Base-by-base conservation (phyloP, 805 yeast genomes). In the Starmerella tilneyi region DNA sequence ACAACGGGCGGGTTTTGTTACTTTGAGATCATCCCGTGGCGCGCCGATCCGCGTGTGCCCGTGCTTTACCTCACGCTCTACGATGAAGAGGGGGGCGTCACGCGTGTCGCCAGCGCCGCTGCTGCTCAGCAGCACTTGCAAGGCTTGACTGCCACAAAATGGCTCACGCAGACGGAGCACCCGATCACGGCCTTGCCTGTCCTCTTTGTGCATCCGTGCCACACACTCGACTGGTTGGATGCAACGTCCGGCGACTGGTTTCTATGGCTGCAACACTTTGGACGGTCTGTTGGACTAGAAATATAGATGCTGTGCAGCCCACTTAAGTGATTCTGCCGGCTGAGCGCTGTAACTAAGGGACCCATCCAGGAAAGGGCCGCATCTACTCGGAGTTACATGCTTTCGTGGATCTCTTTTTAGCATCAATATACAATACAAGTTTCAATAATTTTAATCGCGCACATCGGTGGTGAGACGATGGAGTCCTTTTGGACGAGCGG, bases 121-220 rank as follows among this genome's bases (percentile, higher is more conserved):
- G 30, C 15, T 13, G 26, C 15, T 22, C n/a, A n/a, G n/a, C n/a
- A n/a, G n/a, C n/a, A n/a, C n/a, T n/a, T n/a, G n/a, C n/a, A n/a
- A n/a, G n/a, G n/a, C n/a, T n/a, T n/a, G n/a, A n/a, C n/a, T n/a
- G n/a, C n/a, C n/a, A n/a, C 39, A 9, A 34, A 43, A 24, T 45
- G 38, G 44, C 41, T 55, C 7, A 45, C 53, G 13, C 43, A 45
- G 23, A 52, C 56, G 3, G 65, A 57, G 31, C 63, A 58, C 42
- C 64, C 64, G 5, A n/a, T 51, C 9, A 46, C 50, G 26, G 58
- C 59, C 4, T 44, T 48, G 32, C 63, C 63, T 6, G 36, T 49
- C 13, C 53, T 59, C 42, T 61, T 59, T 41, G 32, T 70, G 0
- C 75, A 71, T 48, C 74, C 74, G 4, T 71, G 75, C 53, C 61